Conservation (phyloP, 1,284 basidiomycete genomes). For the Ceratobasidium sp. region DNA sequence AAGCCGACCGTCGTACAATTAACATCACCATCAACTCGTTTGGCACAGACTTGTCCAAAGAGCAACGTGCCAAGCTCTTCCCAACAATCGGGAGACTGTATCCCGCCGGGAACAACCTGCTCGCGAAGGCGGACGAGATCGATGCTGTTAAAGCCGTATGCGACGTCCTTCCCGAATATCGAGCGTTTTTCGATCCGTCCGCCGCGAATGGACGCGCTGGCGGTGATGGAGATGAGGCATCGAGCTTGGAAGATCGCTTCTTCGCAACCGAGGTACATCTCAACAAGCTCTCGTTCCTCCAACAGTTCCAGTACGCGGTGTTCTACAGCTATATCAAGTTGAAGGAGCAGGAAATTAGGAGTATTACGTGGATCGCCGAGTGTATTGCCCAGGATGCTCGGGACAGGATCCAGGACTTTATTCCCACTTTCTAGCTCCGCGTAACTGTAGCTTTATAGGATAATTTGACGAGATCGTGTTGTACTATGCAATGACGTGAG, state of each 20-base stretch:
- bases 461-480: neutral
- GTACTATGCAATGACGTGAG: too few species aligned
- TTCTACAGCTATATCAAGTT: conserved; percentile 96
- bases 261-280: conserved; percentile 94
- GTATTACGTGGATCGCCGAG: conserved; percentile 97
- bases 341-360: conserved; percentile 99
- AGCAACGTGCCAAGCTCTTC: conserved; percentile 95
- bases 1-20: conserved; percentile 95
- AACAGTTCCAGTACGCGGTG: conserved; percentile 93
- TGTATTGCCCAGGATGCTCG: conserved; percentile 95
- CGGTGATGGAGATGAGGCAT: conserved; percentile 68
- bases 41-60: conserved; percentile 93
- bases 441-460: neutral
- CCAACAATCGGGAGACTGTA: conserved; percentile 93
- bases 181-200: conserved; percentile 83
- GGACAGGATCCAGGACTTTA: conserved; percentile 93
- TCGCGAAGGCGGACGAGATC: conserved; percentile 95
- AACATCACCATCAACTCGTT: conserved; percentile 99
- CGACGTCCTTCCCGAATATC: conserved; percentile 91
- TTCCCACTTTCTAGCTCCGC: conserved; percentile 78
- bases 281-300: conserved; percentile 93
- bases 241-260: conserved; percentile 93
- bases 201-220: conserved; percentile 54
- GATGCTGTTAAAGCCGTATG: conserved; percentile 92
- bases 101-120: conserved; percentile 94